phyloP scores from a whole-genome alignment of 108 stramenopile species.

The Discostella pseudostelligera region DNA sequence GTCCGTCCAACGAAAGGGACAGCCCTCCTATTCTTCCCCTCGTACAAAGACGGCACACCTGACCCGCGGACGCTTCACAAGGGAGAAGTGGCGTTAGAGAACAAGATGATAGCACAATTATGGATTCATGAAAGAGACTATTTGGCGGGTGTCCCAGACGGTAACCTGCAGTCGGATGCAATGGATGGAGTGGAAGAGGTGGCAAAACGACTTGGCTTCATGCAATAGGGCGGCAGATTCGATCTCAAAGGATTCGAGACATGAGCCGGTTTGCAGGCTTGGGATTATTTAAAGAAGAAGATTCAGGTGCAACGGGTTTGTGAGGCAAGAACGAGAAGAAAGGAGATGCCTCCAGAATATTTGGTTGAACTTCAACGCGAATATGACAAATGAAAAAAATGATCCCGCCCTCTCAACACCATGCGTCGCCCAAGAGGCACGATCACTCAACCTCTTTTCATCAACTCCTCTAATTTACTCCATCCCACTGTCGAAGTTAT shows the following conservation, averaged over 20 bases:
- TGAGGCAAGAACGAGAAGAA: too few relatives aligned
- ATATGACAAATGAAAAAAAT: too few relatives aligned
- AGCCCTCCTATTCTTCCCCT: constrained; percentile 71
- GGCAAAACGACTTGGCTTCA: constrained; percentile 21
- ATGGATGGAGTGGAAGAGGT: constrained; percentile 32
- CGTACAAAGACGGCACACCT: constrained; percentile 58
- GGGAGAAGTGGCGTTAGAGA: constrained; percentile 59
- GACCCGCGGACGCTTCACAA: constrained; percentile 71
- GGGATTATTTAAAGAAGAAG: too few relatives aligned
- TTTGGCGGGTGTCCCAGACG: constrained; percentile 51
- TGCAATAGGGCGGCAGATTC: background rate
- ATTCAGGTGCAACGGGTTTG: too few relatives aligned
- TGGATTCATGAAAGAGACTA: constrained; percentile 74
- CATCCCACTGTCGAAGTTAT: constrained; percentile 49
- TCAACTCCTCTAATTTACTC: constrained; percentile 66
- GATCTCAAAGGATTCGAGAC: too few relatives aligned
- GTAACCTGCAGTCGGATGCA: constrained; percentile 61
- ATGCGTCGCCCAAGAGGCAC: constrained; percentile 48
- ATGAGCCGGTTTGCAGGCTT: too few relatives aligned
- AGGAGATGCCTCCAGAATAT: too few relatives aligned
- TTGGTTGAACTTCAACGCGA: too few relatives aligned
- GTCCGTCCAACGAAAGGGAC: constrained; percentile 59
- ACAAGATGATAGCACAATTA: constrained; percentile 75
- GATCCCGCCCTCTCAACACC: too few relatives aligned
- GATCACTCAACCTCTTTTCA: constrained; percentile 36